A percentile compares a stretch with the other conserved stretches of the same genome.
These are phyloP conservation scores for Dicorynia guianensis DNA, from an alignment of 306 rosid species.

Conservation along the genomic window DNA sequence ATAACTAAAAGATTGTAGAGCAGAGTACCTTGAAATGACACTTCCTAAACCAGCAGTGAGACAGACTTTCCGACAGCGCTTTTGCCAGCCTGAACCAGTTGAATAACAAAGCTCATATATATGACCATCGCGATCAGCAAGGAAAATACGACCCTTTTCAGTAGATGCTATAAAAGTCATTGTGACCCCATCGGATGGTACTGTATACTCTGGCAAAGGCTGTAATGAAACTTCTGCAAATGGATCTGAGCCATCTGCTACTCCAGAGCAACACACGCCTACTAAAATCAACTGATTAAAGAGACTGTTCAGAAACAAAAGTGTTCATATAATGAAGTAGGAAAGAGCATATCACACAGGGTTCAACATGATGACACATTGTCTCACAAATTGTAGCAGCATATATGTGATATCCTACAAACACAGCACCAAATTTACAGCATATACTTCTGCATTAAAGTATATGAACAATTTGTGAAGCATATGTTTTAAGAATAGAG, in stretches of 20 bases:
- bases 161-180: conserved; percentile 92
- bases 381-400: conserved; percentile 17
- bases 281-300: conserved; percentile 81
- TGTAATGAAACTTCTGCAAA: conserved; percentile 92
- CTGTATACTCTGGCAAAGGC: conserved; percentile 88
- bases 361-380: conserved; percentile 22
- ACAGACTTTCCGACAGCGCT: conserved; percentile 88
- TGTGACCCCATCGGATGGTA: conserved; percentile 92
- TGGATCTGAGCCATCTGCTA: conserved; percentile 83
- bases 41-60: conserved; percentile 94
- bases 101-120: conserved; percentile 90
- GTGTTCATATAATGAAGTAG: conserved; percentile 25
- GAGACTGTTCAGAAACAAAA: conserved; percentile 47
- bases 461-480: conserved; percentile 10
- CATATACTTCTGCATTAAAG: too few species aligned
- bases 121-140: conserved; percentile 98
- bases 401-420: conserved; percentile 14
- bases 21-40: conserved; percentile 81
- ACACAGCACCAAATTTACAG: too few species aligned
- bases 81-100: conserved; percentile 94
- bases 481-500: neutral
- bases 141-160: conserved; percentile 85
- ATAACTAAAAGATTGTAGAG: conserved; percentile 30
- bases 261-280: conserved; percentile 94
- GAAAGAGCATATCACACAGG: conserved; percentile 30